phyloP scores from a whole-genome alignment of 2,329 filamentous ascomycete species.

The Claviceps digitariae region DNA sequence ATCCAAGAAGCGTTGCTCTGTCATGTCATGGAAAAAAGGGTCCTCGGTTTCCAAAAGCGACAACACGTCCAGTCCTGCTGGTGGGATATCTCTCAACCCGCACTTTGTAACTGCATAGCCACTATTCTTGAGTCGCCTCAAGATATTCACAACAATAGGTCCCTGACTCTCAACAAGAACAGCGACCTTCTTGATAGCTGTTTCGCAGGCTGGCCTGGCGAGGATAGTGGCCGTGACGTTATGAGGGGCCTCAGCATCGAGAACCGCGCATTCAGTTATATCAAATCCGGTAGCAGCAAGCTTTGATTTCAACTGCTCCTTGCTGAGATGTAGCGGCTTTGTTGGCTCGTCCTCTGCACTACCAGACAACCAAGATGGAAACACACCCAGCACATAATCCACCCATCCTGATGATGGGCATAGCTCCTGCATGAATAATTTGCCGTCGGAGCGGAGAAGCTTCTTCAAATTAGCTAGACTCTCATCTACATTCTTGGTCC shows the following conservation, averaged over 20 bases:
- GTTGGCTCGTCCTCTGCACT: neutral
- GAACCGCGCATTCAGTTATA: neutral
- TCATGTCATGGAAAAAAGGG: slow-evolving; percentile 8
- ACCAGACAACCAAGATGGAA: neutral
- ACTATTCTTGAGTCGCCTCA: neutral
- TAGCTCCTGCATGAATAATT: neutral
- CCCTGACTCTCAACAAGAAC: neutral
- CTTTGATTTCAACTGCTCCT: neutral
- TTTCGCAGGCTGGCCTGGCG: neutral
- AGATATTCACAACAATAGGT: neutral
- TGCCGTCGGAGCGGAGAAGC: neutral
- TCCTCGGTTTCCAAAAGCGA: neutral
- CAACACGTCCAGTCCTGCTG: neutral
- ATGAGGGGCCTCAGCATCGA: neutral
- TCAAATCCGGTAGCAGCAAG: neutral
- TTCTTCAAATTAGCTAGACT: neutral
- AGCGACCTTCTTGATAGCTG: neutral
- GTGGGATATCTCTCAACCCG: neutral
- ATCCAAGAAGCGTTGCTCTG: neutral
- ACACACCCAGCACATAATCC: neutral
- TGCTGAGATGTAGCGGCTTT: neutral
- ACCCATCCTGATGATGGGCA: neutral
- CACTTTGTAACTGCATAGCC: neutral
- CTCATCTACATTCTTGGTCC: neutral
- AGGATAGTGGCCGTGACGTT: neutral